Conservation (phyloP, 345 rosid genomes). For the Hibiscus mutabilis region DNA sequence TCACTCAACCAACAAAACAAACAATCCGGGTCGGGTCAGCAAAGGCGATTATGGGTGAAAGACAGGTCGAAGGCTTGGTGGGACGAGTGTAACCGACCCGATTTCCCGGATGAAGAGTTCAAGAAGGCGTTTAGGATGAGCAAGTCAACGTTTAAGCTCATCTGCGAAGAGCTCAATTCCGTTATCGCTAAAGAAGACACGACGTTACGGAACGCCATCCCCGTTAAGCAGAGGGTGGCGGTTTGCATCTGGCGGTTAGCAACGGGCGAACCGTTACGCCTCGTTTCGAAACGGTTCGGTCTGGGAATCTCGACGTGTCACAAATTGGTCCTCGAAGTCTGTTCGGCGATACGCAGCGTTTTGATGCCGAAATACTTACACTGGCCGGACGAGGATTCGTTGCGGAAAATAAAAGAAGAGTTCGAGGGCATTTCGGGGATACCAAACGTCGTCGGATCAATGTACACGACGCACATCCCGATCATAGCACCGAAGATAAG, state of each 20-base stretch:
- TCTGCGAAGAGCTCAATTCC: slow-evolving; percentile 7
- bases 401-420: not conserved
- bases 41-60: slow-evolving; percentile 6
- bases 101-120: slow-evolving; percentile 5
- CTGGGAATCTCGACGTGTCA: slow-evolving; percentile 8
- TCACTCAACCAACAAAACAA: not conserved
- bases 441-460: slow-evolving; percentile 8
- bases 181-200: slow-evolving; percentile 7
- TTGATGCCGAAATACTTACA: slow-evolving; percentile 6
- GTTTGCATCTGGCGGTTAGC: slow-evolving; percentile 10
- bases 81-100: slow-evolving; percentile 9
- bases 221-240: slow-evolving; percentile 8
- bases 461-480: slow-evolving; percentile 6
- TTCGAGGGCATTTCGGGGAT: not conserved
- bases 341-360: slow-evolving; percentile 9
- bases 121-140: slow-evolving; percentile 11
- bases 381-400: not conserved
- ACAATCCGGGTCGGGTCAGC: not conserved
- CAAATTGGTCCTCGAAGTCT: slow-evolving; percentile 5
- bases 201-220: slow-evolving; percentile 8
- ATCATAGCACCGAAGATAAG: not conserved
- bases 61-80: slow-evolving; percentile 3
- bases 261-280: slow-evolving; percentile 3
- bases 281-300: slow-evolving; percentile 9
- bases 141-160: slow-evolving; percentile 5